Conservation (phyloP, 768 basidiomycete genomes). For the Lactarius tabidus region DNA sequence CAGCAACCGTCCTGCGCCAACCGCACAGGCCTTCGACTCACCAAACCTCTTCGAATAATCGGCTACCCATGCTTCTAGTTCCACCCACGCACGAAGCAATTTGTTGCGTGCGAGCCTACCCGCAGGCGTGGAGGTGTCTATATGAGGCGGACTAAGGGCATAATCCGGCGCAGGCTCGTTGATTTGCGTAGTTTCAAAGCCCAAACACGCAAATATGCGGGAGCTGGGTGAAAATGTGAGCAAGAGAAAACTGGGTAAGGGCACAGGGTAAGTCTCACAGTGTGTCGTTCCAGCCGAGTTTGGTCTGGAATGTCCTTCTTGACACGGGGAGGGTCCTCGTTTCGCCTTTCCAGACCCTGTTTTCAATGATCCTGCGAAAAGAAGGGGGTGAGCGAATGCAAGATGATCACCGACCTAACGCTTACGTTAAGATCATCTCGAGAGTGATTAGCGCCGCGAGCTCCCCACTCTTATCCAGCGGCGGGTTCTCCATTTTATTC, state of each 20-base stretch:
- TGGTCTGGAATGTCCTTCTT: slow-evolving; percentile 53
- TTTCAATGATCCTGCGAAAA: slow-evolving; percentile 60
- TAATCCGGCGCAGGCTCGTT: slow-evolving; percentile 34
- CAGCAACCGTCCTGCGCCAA: neutral
- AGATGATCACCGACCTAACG: slow-evolving; percentile 7
- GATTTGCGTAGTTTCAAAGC: slow-evolving; percentile 33
- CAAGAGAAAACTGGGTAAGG: neutral
- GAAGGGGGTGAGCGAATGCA: slow-evolving; percentile 6
- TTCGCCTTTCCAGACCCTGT: slow-evolving; percentile 71
- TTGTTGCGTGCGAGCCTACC: slow-evolving; percentile 54
- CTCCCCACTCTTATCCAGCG: slow-evolving; percentile 50
- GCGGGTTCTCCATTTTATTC: slow-evolving; percentile 59
- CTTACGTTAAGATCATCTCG: slow-evolving; percentile 67
- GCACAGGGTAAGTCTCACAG: slow-evolving; percentile 44
- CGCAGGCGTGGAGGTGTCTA: slow-evolving; percentile 42
- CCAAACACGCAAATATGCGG: slow-evolving; percentile 40
- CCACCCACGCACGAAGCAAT: slow-evolving; percentile 78
- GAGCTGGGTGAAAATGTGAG: slow-evolving; percentile 31
- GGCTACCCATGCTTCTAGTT: slow-evolving; percentile 61
- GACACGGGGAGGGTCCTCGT: slow-evolving; percentile 50
- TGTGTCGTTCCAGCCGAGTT: slow-evolving; percentile 60
- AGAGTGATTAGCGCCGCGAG: slow-evolving; percentile 51
- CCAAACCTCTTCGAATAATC: slow-evolving; percentile 51
- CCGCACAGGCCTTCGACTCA: slow-evolving; percentile 30
- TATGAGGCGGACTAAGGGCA: slow-evolving; percentile 51